phyloP scores from a whole-genome alignment of 1,284 basidiomycete species.

The Cutaneotrichosporon sp. region DNA sequence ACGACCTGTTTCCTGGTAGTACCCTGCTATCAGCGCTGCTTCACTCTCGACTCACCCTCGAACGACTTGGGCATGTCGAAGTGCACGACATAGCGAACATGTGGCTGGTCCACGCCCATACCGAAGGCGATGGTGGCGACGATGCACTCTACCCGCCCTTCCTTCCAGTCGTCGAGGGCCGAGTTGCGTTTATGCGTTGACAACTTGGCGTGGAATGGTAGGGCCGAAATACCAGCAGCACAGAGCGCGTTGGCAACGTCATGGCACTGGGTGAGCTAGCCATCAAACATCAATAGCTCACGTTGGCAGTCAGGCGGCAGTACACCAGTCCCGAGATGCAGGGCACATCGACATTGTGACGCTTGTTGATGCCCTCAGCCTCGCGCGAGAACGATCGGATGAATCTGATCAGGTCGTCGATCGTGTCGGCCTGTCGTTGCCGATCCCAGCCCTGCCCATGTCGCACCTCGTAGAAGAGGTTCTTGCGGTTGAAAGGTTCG shows the following conservation, averaged over 20 bases:
- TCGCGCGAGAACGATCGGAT: conserved; percentile 55
- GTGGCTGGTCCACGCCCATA: conserved; percentile 82
- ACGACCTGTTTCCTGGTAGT: conserved; percentile 85
- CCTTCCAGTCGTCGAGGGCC: conserved; percentile 63
- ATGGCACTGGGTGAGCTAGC: conserved; percentile 20
- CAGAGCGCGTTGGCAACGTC: conserved; percentile 63
- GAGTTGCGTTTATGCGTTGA: conserved; percentile 58
- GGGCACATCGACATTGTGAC: conserved; percentile 28
- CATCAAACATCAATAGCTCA: neutral
- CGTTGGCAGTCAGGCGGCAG: conserved; percentile 59
- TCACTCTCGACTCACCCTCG: conserved; percentile 62
- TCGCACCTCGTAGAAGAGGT: conserved; percentile 71
- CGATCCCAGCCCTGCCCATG: conserved; percentile 10
- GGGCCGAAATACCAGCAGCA: conserved; percentile 66
- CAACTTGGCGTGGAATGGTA: conserved; percentile 71
- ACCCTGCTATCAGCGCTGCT: conserved; percentile 58
- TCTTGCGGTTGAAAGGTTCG: conserved; percentile 76
- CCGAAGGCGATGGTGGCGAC: conserved; percentile 78
- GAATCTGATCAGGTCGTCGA: conserved; percentile 63
- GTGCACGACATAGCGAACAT: conserved; percentile 64
- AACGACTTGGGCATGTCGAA: conserved; percentile 78
- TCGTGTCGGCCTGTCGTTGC: conserved; percentile 10
- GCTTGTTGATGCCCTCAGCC: conserved; percentile 27
- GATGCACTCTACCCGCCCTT: conserved; percentile 52
- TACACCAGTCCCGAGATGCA: conserved; percentile 78